A percentile compares a stretch with the other conserved stretches of the same genome.
These are phyloP conservation scores for Trifolium subterraneum DNA, from an alignment of 306 rosid species.

Conservation along the genomic window DNA sequence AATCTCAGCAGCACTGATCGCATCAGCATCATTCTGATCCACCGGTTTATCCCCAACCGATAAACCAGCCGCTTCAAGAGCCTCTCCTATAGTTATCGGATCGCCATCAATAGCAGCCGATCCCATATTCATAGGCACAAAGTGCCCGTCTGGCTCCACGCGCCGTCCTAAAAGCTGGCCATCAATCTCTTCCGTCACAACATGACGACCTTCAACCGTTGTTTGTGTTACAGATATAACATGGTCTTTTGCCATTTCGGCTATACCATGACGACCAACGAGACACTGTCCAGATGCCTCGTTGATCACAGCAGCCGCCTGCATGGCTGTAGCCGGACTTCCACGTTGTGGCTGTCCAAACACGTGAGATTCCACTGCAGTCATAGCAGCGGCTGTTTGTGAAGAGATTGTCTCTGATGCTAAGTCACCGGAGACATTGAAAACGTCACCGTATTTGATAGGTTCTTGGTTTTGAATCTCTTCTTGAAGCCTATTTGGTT, in stretches of 20 bases:
- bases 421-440: slow-evolving; percentile 52
- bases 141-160: slow-evolving; percentile 1
- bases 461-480: slow-evolving; percentile 27
- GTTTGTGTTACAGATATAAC: slow-evolving; percentile 38
- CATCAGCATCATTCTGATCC: slow-evolving; percentile 43
- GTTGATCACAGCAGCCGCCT: slow-evolving; percentile 50
- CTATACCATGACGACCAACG: slow-evolving; percentile 29
- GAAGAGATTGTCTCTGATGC: slow-evolving; percentile 48
- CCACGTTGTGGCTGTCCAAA: slow-evolving; percentile 50
- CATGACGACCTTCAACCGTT: background rate
- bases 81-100: slow-evolving; percentile 46
- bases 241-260: slow-evolving; percentile 34
- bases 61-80: slow-evolving; percentile 40
- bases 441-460: slow-evolving; percentile 55
- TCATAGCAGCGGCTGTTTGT: slow-evolving; percentile 49
- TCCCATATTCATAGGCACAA: slow-evolving; percentile 26
- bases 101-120: slow-evolving; percentile 43
- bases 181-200: slow-evolving; percentile 30
- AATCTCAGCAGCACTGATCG: slow-evolving; percentile 33
- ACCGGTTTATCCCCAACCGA: slow-evolving; percentile 40
- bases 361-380: slow-evolving; percentile 48
- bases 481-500: slow-evolving; percentile 20
- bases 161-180: slow-evolving; percentile 25
- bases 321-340: slow-evolving; percentile 55
- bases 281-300: slow-evolving; percentile 26